Conservation (phyloP, 176 grass and related monocot species). For the Ampelocalamus luodianensis region DNA sequence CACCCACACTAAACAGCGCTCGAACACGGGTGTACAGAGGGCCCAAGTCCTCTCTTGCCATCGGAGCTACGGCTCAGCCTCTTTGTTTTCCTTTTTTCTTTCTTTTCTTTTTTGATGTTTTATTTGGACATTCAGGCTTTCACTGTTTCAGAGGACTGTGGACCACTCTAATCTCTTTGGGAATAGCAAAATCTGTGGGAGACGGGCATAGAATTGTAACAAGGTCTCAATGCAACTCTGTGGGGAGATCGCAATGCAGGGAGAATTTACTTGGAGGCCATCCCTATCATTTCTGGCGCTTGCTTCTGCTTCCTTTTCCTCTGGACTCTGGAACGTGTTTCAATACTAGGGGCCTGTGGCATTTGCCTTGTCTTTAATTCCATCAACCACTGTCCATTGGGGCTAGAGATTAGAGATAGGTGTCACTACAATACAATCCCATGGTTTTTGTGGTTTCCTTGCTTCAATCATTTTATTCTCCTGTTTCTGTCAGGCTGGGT, state of each 20-base stretch:
- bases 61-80: too few relatives aligned
- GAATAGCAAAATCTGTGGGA: constrained; percentile 8
- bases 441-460: not conserved
- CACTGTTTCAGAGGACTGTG: not conserved
- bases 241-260: not conserved
- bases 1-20: too few relatives aligned
- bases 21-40: too few relatives aligned
- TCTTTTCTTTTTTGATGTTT: not conserved
- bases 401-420: not conserved
- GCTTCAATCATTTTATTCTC: not conserved
- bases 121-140: not conserved
- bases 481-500: not conserved
- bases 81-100: too few relatives aligned
- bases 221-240: not conserved
- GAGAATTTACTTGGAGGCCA: not conserved
- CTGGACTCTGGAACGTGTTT: not conserved
- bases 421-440: not conserved
- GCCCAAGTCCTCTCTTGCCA: too few relatives aligned
- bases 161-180: constrained; percentile 18
- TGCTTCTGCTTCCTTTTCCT: not conserved
- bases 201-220: not conserved
- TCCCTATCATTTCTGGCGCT: not conserved
- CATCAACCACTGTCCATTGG: not conserved
- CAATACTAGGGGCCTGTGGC: not conserved
- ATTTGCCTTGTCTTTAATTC: not conserved